Base-by-base conservation (phyloP, 2,329 filamentous ascomycete genomes). In the Pseudogymnoascus sp. region DNA sequence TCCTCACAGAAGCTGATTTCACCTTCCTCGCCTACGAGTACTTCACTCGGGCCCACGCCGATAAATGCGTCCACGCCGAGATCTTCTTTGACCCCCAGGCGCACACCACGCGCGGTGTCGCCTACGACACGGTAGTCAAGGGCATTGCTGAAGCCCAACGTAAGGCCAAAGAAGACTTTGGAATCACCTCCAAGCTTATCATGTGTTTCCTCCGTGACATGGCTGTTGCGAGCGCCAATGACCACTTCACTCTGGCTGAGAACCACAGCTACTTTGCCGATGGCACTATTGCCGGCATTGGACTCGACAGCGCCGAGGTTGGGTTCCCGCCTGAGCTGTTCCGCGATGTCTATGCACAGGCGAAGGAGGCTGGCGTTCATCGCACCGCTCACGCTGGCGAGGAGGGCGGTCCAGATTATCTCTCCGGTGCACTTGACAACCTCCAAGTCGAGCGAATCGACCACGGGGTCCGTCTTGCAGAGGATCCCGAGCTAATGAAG, bases 51-150 rank as follows among this genome's bases (percentile, higher is more conserved):
- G 89, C 88, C 2, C 79, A 84, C 33, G 75, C 76, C 1, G 85
- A 91, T 66, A 84, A 84, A 38, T 85, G 92, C 1, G 80, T 83
- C 59, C 89, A 93, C 71, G 87, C 87, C 12, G 89, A 93, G 74
- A 81, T 91, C 67, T 93, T 91, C 77, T 92, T 93, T 76, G 90
- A 93, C 72, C 89, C 89, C 1, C 89, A 93, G 74, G 88, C 87
- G 1, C 90, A 93, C 73, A 82, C 84, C 4, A 76, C 75, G 11
- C 82, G 89, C 16, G 86, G 86, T 4, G 76, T 93, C 3, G 68
- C 79, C 6, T 88, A 90, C 71, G 76, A 81, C 14, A 87, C 83
- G 1, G 81, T 92, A 22, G 79, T 91, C 3, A 72, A 74, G 2
- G 90, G 89, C 2, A 85, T 91, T 68, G 77, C 76, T 0, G 78